These are phyloP conservation scores for Aspergillus awamori DNA, from an alignment of 2,329 filamentous ascomycete genomes.

Conservation along the genomic window DNA sequence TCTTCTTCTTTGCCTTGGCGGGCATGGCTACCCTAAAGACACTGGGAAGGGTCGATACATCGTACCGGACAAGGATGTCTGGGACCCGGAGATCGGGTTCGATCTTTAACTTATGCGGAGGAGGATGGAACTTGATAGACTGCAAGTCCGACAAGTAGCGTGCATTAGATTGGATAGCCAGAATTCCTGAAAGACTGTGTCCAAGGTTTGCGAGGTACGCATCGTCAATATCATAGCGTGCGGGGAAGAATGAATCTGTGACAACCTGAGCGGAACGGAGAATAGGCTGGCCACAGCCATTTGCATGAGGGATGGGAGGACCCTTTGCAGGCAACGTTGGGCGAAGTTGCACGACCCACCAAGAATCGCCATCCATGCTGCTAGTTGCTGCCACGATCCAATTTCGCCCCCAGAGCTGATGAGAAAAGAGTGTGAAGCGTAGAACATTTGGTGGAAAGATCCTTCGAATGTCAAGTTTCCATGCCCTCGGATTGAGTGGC, in stretches of 20 bases:
- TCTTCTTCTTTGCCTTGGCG: constrained; percentile 27
- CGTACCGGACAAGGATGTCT: constrained; percentile 39
- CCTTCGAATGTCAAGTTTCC: constrained; percentile 54
- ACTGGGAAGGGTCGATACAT: constrained; percentile 33
- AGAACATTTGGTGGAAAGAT: constrained; percentile 66
- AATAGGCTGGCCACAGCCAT: constrained; percentile 15
- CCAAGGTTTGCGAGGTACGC: constrained; percentile 37
- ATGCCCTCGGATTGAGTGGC: constrained; percentile 37
- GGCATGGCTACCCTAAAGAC: constrained; percentile 35
- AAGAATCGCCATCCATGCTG: constrained; percentile 72
- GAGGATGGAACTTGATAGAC: constrained; percentile 31
- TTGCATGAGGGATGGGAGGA: constrained; percentile 15
- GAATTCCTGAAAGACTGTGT: constrained; percentile 40
- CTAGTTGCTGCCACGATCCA: constrained; percentile 76
- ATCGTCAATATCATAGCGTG: constrained; percentile 26
- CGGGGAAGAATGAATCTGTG: constrained; percentile 30
- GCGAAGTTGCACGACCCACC: constrained; percentile 66
- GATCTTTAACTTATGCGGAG: constrained; percentile 34
- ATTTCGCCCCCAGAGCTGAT: constrained; percentile 68
- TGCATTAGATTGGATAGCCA: constrained; percentile 44
- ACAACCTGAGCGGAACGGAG: constrained; percentile 34
- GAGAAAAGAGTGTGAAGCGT: constrained; percentile 69
- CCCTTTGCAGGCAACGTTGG: constrained; percentile 20
- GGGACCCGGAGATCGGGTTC: constrained; percentile 37
- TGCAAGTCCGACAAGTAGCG: constrained; percentile 36